These are phyloP conservation scores for Coemansia furcata DNA, from an alignment of 192 early-diverging fungal species.

Conservation along the genomic window DNA sequence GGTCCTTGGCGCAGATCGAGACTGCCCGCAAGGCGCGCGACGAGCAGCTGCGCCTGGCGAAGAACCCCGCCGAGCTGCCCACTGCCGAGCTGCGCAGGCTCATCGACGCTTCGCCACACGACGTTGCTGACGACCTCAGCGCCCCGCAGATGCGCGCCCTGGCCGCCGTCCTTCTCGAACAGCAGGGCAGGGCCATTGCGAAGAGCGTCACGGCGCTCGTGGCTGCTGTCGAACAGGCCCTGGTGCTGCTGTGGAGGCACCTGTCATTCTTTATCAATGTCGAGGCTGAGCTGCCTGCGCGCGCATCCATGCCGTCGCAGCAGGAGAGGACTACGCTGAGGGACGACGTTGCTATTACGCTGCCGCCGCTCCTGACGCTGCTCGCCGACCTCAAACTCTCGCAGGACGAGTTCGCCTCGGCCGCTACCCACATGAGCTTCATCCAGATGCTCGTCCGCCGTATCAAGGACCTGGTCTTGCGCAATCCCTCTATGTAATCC, in stretches of 20 bases:
- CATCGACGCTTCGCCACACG: conserved; percentile 29
- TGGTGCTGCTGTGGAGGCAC: conserved; percentile 75
- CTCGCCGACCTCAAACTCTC: conserved; percentile 41
- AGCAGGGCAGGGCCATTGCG: conserved; percentile 39
- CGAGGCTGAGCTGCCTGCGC: neutral
- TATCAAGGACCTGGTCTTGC: conserved; percentile 47
- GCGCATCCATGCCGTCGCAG: conserved; percentile 10
- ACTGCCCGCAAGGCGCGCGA: conserved; percentile 24
- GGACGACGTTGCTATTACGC: conserved; percentile 36
- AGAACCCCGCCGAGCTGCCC: conserved; percentile 34
- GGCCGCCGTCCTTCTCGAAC: conserved; percentile 35
- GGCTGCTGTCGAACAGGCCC: conserved; percentile 54
- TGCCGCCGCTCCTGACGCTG: conserved; percentile 36
- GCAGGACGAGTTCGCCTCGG: conserved; percentile 25
- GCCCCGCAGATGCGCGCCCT: conserved; percentile 44
- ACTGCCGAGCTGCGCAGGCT: conserved; percentile 42
- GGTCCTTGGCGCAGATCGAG: conserved; percentile 35
- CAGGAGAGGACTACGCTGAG: conserved; percentile 38
- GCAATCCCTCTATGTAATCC: conserved; percentile 25
- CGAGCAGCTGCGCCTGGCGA: conserved; percentile 38
- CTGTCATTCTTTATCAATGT: conserved; percentile 55
- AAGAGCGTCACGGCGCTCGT: conserved; percentile 50
- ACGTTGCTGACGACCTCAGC: conserved; percentile 30
- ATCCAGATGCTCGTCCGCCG: conserved; percentile 49
- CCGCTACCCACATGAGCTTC: conserved; percentile 37